Base-by-base conservation (phyloP, 2,329 filamentous ascomycete species). In the Trichoderma atrobrunneum region DNA sequence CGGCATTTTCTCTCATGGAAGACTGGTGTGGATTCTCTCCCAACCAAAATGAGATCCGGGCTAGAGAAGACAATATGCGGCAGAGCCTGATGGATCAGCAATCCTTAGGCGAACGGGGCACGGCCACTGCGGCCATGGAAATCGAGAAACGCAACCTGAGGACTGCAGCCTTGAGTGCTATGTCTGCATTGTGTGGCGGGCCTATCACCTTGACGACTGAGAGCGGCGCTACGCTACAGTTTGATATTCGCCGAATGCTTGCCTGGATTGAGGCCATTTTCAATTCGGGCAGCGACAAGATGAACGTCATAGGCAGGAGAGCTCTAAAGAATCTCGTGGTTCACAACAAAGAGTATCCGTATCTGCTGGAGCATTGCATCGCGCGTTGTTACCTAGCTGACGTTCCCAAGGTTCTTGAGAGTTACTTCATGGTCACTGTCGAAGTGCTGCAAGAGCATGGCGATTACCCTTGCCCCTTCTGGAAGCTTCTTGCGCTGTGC, bases 21-120 rank as follows among this genome's bases (percentile, higher is more conserved):
- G 95, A 98, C 75, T 99, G 97, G 97, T 99, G 96, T 79, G 96
- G 96, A 3, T 98, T 97, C 80, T 97, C 95, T 8, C 94, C 95
- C 0, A 97, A 98, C 75, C 94, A 97, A 79, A 86, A 84, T 16
- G 93, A 97, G 75, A 93, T 97, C 54, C 89, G 91, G 6, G 90
- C 91, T 72, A 88, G 94, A 73, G 95, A 98, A 81, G 92, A 97
- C 74, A 92, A 89, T 43, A 97, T 98, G 91, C 88, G 93, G 57
- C 92, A 95, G 76, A 93, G 93, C 3, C 87, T 96, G 75, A 90
- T 97, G 43, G 90, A 95, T 67, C 92, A 94, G 70, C 93, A 96
- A 71, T 89, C 92, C 24, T 82, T 91, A 21, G 90, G 91, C 14
- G 94, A 95, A 78, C 89, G 93, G 75, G 91, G 92, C 5, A 94